A percentile compares a stretch with the other conserved stretches of the same genome.
Conservation (phyloP, 202 grass and related monocot species). For the Zoysia matrella region DNA sequence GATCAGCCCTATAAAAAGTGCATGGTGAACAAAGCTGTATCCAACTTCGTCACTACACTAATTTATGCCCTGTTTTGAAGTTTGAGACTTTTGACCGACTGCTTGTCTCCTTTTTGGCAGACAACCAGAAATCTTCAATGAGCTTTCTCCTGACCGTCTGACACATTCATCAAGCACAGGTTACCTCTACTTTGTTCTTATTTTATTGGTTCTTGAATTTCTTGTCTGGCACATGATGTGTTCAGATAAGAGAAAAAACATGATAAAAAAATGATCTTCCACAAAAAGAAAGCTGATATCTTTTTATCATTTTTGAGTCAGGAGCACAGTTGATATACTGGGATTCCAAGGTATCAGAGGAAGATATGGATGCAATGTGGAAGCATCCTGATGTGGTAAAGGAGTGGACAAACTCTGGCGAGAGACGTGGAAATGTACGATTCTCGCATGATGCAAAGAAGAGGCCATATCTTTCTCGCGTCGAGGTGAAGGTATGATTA, state of each 20-base stretch:
- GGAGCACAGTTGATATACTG: constrained; percentile 74
- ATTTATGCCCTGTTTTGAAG: not conserved
- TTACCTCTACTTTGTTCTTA: constrained; percentile 39
- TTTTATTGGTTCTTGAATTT: constrained; percentile 15
- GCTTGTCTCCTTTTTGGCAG: constrained; percentile 45
- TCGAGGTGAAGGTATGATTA: constrained; percentile 90
- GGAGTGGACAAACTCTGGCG: constrained; percentile 93
- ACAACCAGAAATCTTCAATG: constrained; percentile 50
- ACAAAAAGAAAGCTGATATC: not conserved
- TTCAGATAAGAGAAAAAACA: constrained; percentile 6
- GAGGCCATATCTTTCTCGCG: constrained; percentile 93
- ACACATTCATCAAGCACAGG: constrained; percentile 55
- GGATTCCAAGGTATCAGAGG: constrained; percentile 79
- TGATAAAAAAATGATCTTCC: constrained; percentile 21
- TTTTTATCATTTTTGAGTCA: constrained; percentile 45
- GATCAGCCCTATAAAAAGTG: constrained; percentile 21
- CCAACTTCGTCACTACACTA: constrained; percentile 5
- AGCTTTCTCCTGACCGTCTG: constrained; percentile 30
- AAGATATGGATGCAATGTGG: constrained; percentile 89
- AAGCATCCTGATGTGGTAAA: constrained; percentile 78
- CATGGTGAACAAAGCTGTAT: constrained; percentile 9
- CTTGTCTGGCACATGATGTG: not conserved
- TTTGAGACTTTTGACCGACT: constrained; percentile 31
- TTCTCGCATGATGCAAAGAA: constrained; percentile 86
- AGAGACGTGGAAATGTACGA: constrained; percentile 80